These are phyloP conservation scores for Pseudopyricularia javanii DNA, from an alignment of 2,329 filamentous ascomycete species.

Conservation along the genomic window DNA sequence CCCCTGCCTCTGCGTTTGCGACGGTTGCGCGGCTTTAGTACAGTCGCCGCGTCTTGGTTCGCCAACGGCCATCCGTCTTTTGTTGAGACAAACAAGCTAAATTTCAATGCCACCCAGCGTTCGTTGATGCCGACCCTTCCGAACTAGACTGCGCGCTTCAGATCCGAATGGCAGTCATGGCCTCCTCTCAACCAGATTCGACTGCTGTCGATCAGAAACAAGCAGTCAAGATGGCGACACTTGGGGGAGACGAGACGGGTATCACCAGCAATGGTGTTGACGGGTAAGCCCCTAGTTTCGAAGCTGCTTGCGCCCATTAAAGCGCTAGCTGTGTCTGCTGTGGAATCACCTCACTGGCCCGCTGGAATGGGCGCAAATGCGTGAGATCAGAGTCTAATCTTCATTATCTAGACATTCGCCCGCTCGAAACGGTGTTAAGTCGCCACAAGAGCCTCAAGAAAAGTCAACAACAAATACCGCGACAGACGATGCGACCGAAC, in stretches of 20 bases:
- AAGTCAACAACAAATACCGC: not conserved
- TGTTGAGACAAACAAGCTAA: not conserved
- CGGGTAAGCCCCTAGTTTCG: slow-evolving; percentile 49
- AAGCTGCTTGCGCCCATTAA: not conserved
- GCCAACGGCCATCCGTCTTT: not conserved
- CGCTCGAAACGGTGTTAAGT: not conserved
- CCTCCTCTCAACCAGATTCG: slow-evolving; percentile 31
- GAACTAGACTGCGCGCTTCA: slow-evolving; percentile 1
- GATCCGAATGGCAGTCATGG: slow-evolving; percentile 39
- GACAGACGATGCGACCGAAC: slow-evolving; percentile 1
- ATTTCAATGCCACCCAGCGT: not conserved
- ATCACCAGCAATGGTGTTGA: slow-evolving; percentile 25
- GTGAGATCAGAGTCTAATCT: not conserved
- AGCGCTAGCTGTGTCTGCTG: not conserved
- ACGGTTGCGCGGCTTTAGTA: not conserved
- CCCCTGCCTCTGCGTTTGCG: not conserved
- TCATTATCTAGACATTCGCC: not conserved
- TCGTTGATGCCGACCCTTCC: slow-evolving; percentile 25
- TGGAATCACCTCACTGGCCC: no score
- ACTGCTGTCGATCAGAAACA: slow-evolving; percentile 34
- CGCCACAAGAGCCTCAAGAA: slow-evolving; percentile 1
- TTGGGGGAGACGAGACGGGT: slow-evolving; percentile 23
- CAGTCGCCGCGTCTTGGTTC: not conserved
- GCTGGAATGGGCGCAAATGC: not conserved
- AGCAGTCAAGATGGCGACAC: slow-evolving; percentile 35